Evolutionary conservation across 2,329 filamentous ascomycete genomes (phyloP), one percentile per base, ranked within the genome.

Genomic region (Cercospora zeae-maydis): DNA sequence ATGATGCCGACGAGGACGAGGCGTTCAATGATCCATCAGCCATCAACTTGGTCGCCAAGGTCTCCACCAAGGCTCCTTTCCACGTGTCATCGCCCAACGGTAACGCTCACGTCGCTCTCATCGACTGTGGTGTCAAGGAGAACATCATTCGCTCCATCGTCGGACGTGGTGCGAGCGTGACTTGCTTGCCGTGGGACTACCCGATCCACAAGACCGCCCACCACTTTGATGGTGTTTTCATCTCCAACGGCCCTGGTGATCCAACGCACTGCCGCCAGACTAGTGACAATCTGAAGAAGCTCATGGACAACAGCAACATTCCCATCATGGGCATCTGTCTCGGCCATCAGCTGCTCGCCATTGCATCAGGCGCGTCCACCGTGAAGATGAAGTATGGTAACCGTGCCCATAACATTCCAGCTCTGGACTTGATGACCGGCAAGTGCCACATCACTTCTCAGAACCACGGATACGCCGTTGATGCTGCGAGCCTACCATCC

Each of bases 371-470:
- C 67, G 95, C 91, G 59, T 85, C 87, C 72, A 98, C 95, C 66
- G 89, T 96, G 81, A 98, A 98, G 86, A 87, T 99, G 79, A 98
- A 98, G 86, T 99, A 97, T 78, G 95, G 95, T 75, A 99, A 99
- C 85, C 90, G 95, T 71, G 95, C 93, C 16, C 95, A 98, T 84
- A 99, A 99, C 84, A 98, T 98, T 73, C 95, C 95, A 8, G 92
- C 93, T 64, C 83, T 98, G 63, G 93, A 98, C 76, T 83, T 97
- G 77, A 96, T 91, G 65, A 98, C 93, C 37, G 93, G 95, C 62
- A 92, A 93, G 78, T 98, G 95, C 86, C 93, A 98, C 83, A 98
- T 98, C 78, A 98, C 93, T 63, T 93, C 89, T 77, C 95, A 99
- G 83, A 98, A 98, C 82, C 95, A 98, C 80, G 95, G 95, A 66